Evolutionary conservation across 345 rosid genomes (phyloP).

Genomic region (Sonneratia caseolaris): DNA sequence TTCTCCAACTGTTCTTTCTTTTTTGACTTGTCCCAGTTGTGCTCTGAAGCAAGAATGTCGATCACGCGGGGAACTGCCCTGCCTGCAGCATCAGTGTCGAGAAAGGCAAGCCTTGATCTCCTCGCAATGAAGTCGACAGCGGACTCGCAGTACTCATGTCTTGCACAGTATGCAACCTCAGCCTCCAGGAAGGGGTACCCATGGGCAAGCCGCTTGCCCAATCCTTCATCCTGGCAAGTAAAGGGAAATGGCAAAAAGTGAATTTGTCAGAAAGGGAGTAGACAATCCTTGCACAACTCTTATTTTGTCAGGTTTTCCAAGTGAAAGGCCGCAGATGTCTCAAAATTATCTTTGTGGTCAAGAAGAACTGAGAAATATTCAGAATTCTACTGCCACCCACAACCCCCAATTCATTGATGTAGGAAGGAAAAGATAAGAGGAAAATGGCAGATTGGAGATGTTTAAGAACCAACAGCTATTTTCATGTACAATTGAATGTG

Average conservation of each 20-base stretch:
- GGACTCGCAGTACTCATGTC: slow-evolving; percentile 83
- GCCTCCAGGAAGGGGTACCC: slow-evolving; percentile 69
- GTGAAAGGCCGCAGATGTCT: neutral
- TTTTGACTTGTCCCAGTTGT: slow-evolving; percentile 67
- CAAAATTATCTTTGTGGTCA: neutral
- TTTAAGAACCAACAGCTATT: too few relatives aligned
- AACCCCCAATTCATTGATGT: neutral
- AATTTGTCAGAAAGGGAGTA: too few relatives aligned
- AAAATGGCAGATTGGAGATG: neutral
- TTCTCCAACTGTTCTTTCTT: slow-evolving; percentile 55
- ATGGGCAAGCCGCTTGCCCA: slow-evolving; percentile 89
- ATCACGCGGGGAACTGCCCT: slow-evolving; percentile 73
- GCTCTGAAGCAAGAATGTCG: slow-evolving; percentile 65
- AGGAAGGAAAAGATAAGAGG: neutral
- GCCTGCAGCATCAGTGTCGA: slow-evolving; percentile 89
- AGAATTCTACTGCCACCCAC: neutral
- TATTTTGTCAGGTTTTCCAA: neutral
- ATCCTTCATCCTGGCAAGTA: slow-evolving; percentile 52
- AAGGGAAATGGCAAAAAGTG: neutral
- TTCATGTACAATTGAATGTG: too few relatives aligned
- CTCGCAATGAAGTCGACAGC: slow-evolving; percentile 89
- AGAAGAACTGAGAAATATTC: neutral
- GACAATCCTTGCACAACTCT: neutral
- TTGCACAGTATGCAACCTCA: slow-evolving; percentile 80
- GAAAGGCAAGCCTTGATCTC: slow-evolving; percentile 89